These are phyloP conservation scores for Termitomyces sp. DNA, from an alignment of 768 basidiomycete species.

Conservation along the genomic window DNA sequence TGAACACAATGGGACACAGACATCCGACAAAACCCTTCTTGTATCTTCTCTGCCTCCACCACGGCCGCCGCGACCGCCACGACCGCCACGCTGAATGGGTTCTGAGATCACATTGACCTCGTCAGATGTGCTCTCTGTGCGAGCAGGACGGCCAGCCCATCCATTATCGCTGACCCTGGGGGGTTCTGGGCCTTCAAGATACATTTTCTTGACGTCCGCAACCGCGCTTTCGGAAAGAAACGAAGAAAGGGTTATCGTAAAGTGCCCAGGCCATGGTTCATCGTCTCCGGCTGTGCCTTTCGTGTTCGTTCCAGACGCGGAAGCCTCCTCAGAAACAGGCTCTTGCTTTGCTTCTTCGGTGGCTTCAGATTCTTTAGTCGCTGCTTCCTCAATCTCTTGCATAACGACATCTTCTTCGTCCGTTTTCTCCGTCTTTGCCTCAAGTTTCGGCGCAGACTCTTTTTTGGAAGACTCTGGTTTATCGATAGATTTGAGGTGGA, in stretches of 20 bases:
- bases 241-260: conserved; percentile 51
- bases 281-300: conserved; percentile 22
- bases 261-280: conserved; percentile 67
- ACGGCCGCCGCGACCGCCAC: conserved; percentile 39
- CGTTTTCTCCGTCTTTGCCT: conserved; percentile 17
- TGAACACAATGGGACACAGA: conserved; percentile 39
- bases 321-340: conserved; percentile 7
- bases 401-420: conserved; percentile 22
- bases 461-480: conserved; percentile 62
- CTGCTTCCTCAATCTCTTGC: conserved; percentile 18
- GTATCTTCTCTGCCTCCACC: conserved; percentile 56
- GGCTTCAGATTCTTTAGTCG: conserved; percentile 9
- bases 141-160: conserved; percentile 57
- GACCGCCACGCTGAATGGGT: conserved; percentile 32
- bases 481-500: conserved; percentile 77
- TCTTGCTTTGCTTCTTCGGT: conserved; percentile 14
- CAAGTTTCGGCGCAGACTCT: conserved; percentile 23
- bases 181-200: conserved; percentile 78
- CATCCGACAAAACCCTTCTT: conserved; percentile 80
- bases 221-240: conserved; percentile 67
- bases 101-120: conserved; percentile 17
- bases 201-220: conserved; percentile 65
- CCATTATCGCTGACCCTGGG: conserved; percentile 73
- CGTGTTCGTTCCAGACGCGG: conserved; percentile 7
- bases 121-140: conserved; percentile 20